Conservation (phyloP, 306 rosid genomes). For the Clitoria ternatea region DNA sequence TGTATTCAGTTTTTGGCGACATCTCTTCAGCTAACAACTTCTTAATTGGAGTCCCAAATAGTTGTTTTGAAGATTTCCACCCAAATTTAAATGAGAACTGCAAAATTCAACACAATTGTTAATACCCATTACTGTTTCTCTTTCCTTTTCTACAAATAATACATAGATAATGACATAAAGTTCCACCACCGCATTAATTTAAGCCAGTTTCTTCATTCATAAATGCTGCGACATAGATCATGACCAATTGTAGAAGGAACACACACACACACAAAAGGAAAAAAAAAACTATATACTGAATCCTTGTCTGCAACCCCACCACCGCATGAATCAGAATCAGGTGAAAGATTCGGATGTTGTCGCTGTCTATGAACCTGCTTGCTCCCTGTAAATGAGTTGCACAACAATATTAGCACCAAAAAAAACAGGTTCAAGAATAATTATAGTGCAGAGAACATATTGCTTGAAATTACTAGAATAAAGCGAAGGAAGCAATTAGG, state of each 20-base stretch:
- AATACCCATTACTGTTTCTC: constrained; percentile 7
- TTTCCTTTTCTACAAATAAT: not conserved
- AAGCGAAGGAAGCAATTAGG: constrained; percentile 4
- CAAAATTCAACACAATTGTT: constrained; percentile 25
- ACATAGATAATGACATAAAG: not conserved
- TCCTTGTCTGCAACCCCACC: constrained; percentile 49
- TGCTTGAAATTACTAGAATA: constrained; percentile 21
- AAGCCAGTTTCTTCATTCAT: not conserved
- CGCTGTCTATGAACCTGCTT: constrained; percentile 41
- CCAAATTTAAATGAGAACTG: constrained; percentile 62
- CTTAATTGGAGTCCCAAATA: constrained; percentile 66
- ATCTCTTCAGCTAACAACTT: constrained; percentile 76
- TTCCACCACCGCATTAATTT: not conserved
- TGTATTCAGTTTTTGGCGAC: constrained; percentile 49
- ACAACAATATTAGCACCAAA: constrained; percentile 28
- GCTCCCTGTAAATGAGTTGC: constrained; percentile 49
- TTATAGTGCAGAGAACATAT: not conserved
- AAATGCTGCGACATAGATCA: not conserved
- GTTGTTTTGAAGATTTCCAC: constrained; percentile 55
- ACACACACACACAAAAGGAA: constrained; percentile 9
- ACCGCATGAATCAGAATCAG: constrained; percentile 55
- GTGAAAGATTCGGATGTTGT: constrained; percentile 35
- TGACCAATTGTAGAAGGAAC: not conserved
- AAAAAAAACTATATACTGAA: constrained; percentile 54
- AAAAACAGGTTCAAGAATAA: constrained; percentile 10